phyloP scores from a whole-genome alignment of 768 basidiomycete species.

The Mrakia frigida region DNA sequence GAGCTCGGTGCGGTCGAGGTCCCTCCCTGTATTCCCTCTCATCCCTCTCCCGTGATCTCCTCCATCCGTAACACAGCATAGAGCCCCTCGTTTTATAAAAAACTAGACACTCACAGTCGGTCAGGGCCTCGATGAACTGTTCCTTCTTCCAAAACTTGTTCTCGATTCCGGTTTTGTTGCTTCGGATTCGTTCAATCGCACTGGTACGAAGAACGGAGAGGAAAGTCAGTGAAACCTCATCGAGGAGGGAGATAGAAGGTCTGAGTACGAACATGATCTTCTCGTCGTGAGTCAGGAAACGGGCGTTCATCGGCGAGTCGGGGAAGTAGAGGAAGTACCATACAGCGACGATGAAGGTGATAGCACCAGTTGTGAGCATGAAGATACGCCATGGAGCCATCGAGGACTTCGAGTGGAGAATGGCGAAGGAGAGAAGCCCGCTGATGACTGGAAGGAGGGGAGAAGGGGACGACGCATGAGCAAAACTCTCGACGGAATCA shows the following conservation, averaged over 20 bases:
- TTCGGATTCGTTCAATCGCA: slow-evolving; percentile 37
- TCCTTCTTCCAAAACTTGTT: slow-evolving; percentile 37
- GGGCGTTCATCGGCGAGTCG: slow-evolving; percentile 36
- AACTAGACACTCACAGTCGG: background rate
- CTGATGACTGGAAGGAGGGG: no score
- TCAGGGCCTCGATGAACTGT: slow-evolving; percentile 38
- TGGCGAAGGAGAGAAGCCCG: slow-evolving; percentile 36
- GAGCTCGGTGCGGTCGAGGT: no score
- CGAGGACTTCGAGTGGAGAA: slow-evolving; percentile 34
- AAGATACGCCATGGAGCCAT: slow-evolving; percentile 38
- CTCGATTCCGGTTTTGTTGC: slow-evolving; percentile 33
- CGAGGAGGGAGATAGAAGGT: no score
- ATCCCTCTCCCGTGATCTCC: no score
- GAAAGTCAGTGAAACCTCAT: no score
- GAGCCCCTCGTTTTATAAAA: no score
- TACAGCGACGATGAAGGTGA: slow-evolving; percentile 37
- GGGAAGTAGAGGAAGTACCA: slow-evolving; percentile 38
- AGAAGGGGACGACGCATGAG: no score
- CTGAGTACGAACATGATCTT: background rate
- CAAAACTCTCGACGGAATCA: no score
- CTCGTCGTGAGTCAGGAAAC: slow-evolving; percentile 37
- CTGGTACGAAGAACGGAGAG: no score
- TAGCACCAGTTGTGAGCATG: slow-evolving; percentile 35
- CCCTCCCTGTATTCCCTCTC: no score
- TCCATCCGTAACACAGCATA: no score